Percentiles rank a stretch among this genome's conserved stretches.
phyloP scores from a whole-genome alignment of 2,329 filamentous ascomycete species.

The Aspergillus bombycis region DNA sequence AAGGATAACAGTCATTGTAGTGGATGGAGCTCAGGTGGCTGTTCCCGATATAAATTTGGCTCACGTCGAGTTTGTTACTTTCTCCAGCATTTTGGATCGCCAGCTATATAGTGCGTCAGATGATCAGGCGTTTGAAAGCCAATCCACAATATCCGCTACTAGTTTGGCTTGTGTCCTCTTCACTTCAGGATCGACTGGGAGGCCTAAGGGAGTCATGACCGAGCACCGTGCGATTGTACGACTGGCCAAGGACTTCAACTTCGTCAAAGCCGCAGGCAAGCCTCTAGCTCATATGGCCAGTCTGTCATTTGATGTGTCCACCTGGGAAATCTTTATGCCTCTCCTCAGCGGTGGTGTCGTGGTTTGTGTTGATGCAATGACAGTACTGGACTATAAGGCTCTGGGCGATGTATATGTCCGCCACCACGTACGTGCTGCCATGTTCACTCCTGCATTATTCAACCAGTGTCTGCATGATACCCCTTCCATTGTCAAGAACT shows the following conservation, averaged over 20 bases:
- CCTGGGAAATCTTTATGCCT: not conserved
- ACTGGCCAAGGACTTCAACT: not conserved
- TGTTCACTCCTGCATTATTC: not conserved
- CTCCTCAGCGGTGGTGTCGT: not conserved
- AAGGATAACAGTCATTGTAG: not conserved
- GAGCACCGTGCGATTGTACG: not conserved
- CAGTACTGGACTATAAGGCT: not conserved
- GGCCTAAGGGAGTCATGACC: not conserved
- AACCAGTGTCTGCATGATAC: not conserved
- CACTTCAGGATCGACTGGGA: not conserved
- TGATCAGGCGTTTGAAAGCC: too few species aligned
- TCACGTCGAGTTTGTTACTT: not conserved
- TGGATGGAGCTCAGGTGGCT: too few species aligned
- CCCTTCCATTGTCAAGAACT: not conserved
- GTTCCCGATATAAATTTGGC: too few species aligned
- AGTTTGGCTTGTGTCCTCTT: not conserved
- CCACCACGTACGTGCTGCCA: not conserved
- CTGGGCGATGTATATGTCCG: not conserved
- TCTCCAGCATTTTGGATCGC: not conserved
- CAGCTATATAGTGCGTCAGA: not conserved
- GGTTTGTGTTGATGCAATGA: not conserved
- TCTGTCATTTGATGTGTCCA: not conserved
- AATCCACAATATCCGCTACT: not conserved
- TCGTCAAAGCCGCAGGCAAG: not conserved
- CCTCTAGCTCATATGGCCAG: not conserved